A percentile compares a stretch with the other conserved stretches of the same genome.
phyloP scores from a whole-genome alignment of 2,329 filamentous ascomycete species.

The Penicillium sp. region DNA sequence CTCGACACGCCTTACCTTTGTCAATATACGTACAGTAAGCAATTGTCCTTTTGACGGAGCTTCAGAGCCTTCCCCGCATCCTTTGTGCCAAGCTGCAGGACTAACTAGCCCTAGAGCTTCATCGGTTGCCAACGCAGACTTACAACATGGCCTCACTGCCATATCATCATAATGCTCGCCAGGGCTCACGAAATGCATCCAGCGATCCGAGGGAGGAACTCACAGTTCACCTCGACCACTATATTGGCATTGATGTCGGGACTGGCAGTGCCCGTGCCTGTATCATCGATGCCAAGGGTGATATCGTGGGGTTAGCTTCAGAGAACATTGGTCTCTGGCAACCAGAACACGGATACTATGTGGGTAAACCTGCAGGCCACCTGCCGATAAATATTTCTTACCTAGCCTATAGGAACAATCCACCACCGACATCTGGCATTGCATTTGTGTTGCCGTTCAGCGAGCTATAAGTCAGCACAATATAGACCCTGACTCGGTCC shows the following conservation, averaged over 20 bases:
- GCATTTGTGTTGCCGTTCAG: constrained; percentile 85
- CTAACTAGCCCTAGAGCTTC: too few species aligned
- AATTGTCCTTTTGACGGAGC: too few species aligned
- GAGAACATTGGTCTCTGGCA: constrained; percentile 79
- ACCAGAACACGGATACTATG: constrained; percentile 70
- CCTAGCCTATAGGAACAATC: constrained; percentile 75
- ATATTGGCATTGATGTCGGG: constrained; percentile 90
- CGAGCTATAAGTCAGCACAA: constrained; percentile 76
- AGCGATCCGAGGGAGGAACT: constrained; percentile 55
- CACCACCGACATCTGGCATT: constrained; percentile 92
- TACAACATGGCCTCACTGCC: constrained; percentile 34
- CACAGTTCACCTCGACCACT: constrained; percentile 56
- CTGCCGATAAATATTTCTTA: background rate
- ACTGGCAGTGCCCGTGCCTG: constrained; percentile 94
- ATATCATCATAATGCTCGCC: constrained; percentile 32
- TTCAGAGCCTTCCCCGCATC: too few species aligned
- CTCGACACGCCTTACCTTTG: background rate
- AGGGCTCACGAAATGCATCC: constrained; percentile 38
- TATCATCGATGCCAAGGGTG: constrained; percentile 86
- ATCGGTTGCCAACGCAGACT: too few species aligned
- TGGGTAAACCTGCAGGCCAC: constrained; percentile 37
- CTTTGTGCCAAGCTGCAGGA: too few species aligned
- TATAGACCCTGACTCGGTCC: constrained; percentile 70
- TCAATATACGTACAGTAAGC: too few species aligned
- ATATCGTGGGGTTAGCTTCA: constrained; percentile 71